A percentile compares a stretch with the other conserved stretches of the same genome.
Conservation (phyloP, 768 basidiomycete genomes). For the Rhodotorula sphaerocarpa region DNA sequence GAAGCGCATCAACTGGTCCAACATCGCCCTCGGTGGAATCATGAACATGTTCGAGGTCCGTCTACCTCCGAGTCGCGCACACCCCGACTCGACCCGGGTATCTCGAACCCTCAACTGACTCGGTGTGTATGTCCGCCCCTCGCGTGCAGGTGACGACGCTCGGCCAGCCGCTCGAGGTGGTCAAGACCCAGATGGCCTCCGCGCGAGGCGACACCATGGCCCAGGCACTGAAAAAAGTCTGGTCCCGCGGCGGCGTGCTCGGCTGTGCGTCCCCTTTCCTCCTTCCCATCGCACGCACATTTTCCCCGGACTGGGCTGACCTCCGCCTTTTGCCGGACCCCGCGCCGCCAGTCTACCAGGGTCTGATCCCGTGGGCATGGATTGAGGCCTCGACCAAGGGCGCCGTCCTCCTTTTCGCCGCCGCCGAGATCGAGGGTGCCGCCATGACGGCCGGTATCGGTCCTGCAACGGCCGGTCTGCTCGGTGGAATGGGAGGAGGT, state of each 20-base stretch:
- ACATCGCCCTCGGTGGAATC: conserved; percentile 93
- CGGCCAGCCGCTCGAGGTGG: conserved; percentile 92
- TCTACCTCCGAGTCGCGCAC: not conserved
- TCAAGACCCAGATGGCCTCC: conserved; percentile 99
- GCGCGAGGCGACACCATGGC: conserved; percentile 81
- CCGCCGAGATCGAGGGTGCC: conserved; percentile 81
- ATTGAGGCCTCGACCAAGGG: conserved; percentile 99
- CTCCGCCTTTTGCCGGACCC: not conserved
- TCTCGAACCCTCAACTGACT: no score
- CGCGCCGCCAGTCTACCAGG: conserved; percentile 63
- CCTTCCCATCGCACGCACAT: no score
- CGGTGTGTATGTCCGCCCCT: no score
- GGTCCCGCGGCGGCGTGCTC: conserved; percentile 76
- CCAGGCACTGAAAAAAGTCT: conserved; percentile 74
- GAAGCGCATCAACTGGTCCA: conserved; percentile 76
- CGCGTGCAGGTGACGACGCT: conserved; percentile 76
- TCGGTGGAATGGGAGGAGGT: conserved; percentile 97
- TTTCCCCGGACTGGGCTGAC: no score
- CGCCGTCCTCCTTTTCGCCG: conserved; percentile 87
- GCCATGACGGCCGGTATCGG: conserved; percentile 59
- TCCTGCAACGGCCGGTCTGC: conserved; percentile 72
- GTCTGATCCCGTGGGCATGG: conserved; percentile 99
- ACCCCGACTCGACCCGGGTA: not conserved
- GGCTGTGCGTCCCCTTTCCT: conserved; percentile 49
- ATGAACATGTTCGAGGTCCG: conserved; percentile 81